Base-by-base conservation (phyloP, 345 rosid species). In the Rhodamnia argentea region DNA sequence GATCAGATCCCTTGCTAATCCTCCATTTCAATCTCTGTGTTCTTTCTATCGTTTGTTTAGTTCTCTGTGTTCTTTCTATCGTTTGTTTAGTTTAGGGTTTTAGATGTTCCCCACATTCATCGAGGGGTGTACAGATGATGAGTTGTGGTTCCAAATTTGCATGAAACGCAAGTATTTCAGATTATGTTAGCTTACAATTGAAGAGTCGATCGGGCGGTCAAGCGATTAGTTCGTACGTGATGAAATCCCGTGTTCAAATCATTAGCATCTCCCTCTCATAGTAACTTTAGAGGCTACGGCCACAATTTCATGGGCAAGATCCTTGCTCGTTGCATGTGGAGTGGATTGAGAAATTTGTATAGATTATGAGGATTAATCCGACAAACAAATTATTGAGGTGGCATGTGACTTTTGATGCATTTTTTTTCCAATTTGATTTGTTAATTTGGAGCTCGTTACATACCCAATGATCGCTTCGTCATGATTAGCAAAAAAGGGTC, bases 1-100 rank as follows among this genome's bases (percentile, higher is more conserved):
- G 58, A 93, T 9, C 95, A 94, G 90, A 94, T 96, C 82, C 99
- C 99, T 83, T 94, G 98, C 89, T 96, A 83, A 89, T 75, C 27
- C 2, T 32, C 4, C 78, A 18, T 70, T 37, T 37, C 12, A 1
- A 29, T 70, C 84, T 5, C 76, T 15, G 24, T 8, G 27, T 8
- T 18, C 75, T 15, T 42, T 29, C n/a, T 20, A 27, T 20, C 42
- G 2, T 84, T 26, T 23, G 14, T 7, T 22, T 42, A 27, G 14
- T 23, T 70, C 84, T 5, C 76, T 15, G 24, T 8, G 27, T 8
- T 18, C 75, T 15, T 42, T 29, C n/a, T 20, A 27, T 20, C 42
- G 2, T 84, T 26, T 23, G 14, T 7, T 22, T 42, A 27, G 14
- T 23, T n/a, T 13, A 12, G 13, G 32, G n/a, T n/a, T n/a, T n/a